Conservation (phyloP, 2,329 filamentous ascomycete species). For the Colletotrichum truncatum region DNA sequence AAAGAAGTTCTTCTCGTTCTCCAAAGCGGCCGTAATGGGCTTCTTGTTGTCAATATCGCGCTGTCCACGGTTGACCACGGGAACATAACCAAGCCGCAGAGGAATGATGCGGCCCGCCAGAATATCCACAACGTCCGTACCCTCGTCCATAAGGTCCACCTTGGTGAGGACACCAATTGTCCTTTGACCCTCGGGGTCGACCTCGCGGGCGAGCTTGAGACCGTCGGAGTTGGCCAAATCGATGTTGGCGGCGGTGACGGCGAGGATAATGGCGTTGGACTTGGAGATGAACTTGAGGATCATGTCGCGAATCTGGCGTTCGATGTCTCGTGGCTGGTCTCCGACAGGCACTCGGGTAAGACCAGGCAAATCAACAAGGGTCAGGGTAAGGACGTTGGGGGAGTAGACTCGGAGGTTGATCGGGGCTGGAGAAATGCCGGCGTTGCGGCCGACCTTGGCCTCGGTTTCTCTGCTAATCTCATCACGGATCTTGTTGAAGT, state of each 20-base stretch:
- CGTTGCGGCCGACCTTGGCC: conserved; percentile 94
- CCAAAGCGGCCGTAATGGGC: conserved; percentile 87
- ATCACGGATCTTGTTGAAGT: conserved; percentile 98
- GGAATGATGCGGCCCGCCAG: conserved; percentile 97
- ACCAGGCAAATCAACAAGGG: conserved; percentile 94
- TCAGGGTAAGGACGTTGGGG: conserved; percentile 96
- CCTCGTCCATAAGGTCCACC: conserved; percentile 98
- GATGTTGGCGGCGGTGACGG: conserved; percentile 95
- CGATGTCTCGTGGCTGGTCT: conserved; percentile 95
- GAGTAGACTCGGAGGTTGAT: conserved; percentile 99
- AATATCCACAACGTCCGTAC: conserved; percentile 98
- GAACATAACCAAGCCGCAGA: conserved; percentile 91
- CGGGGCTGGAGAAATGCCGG: conserved; percentile 93
- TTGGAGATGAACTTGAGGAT: conserved; percentile 99
- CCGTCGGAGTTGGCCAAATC: conserved; percentile 99
- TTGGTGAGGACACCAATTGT: conserved; percentile 99
- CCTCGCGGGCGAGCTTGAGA: conserved; percentile 93
- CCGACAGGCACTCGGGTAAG: conserved; percentile 96
- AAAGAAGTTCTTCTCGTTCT: conserved; percentile 96
- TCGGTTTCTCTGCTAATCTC: conserved; percentile 98
- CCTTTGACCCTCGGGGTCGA: conserved; percentile 95
- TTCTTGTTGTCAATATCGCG: conserved; percentile 99
- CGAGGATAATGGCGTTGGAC: conserved; percentile 96
- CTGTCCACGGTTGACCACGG: conserved; percentile 97
- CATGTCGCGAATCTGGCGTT: conserved; percentile 97